These are phyloP conservation scores for Glebionis coronaria DNA, from an alignment of 129 eudicot species.

Conservation along the genomic window DNA sequence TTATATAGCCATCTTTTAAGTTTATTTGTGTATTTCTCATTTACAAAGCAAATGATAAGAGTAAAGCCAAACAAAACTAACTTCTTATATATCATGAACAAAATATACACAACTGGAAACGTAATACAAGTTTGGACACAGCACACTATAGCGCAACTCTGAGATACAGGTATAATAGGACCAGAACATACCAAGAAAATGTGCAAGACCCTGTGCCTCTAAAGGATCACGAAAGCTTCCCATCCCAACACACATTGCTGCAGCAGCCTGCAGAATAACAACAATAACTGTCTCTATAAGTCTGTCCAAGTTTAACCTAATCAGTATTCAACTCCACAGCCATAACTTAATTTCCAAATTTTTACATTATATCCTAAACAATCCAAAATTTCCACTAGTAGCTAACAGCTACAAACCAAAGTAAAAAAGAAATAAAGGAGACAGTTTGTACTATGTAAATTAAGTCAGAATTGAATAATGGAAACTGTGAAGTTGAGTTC, in stretches of 20 bases:
- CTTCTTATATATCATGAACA: constrained; percentile 2
- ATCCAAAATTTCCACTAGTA: neutral
- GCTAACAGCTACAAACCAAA: neutral
- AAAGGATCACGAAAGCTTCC: constrained; percentile 92
- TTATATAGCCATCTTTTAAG: neutral
- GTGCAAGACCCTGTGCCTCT: constrained; percentile 99
- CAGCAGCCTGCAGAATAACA: constrained; percentile 69
- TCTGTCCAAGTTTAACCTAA: constrained; percentile 7
- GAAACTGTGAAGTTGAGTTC: too few species aligned
- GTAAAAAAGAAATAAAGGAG: too few species aligned
- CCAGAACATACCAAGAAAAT: constrained; percentile 68
- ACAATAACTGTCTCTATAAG: constrained; percentile 8
- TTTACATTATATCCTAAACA: neutral
- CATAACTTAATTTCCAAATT: neutral
- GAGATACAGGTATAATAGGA: neutral
- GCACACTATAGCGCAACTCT: neutral
- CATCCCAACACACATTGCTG: constrained; percentile 94
- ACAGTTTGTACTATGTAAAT: too few species aligned
- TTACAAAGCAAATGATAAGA: neutral
- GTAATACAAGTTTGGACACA: constrained; percentile 1
- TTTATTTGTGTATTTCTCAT: neutral
- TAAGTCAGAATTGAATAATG: too few species aligned
- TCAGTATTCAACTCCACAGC: constrained; percentile 2
- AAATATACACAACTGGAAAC: neutral
- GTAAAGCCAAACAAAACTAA: neutral